Conservation (phyloP, 129 eudicot genomes). For the Flaveria brownii region DNA sequence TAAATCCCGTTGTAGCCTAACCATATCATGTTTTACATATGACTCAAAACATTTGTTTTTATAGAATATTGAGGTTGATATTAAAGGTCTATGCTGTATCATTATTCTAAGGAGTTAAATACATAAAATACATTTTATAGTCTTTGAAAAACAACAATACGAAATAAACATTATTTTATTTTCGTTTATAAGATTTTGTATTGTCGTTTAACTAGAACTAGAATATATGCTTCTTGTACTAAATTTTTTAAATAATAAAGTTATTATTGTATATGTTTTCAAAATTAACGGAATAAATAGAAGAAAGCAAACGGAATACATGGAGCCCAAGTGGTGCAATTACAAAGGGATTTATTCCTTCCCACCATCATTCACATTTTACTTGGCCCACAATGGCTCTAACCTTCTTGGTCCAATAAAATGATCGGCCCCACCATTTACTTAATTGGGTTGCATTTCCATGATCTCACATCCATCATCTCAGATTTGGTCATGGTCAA, state of each 20-base stretch:
- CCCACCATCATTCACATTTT: slow-evolving; percentile 35
- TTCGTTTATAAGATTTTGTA: background rate
- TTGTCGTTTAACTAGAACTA: background rate
- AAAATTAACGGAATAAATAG: background rate
- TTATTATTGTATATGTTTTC: background rate
- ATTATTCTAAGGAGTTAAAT: background rate
- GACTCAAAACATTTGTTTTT: too few species aligned
- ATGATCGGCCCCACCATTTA: slow-evolving; percentile 33
- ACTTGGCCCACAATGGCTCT: slow-evolving; percentile 34
- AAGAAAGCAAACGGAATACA: slow-evolving; percentile 25
- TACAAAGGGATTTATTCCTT: slow-evolving; percentile 33
- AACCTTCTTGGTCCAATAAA: slow-evolving; percentile 32
- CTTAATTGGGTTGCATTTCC: slow-evolving; percentile 28
- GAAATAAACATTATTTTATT: background rate
- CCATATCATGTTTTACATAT: too few species aligned
- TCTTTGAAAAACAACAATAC: background rate
- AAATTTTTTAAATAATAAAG: background rate
- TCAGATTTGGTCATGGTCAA: slow-evolving; percentile 15
- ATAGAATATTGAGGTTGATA: too few species aligned
- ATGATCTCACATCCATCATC: slow-evolving; percentile 41
- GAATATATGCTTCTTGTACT: background rate
- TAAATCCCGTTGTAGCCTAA: too few species aligned
- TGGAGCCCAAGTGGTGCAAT: slow-evolving; percentile 36
- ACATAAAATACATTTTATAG: background rate
- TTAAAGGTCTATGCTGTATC: too few species aligned